phyloP scores from a whole-genome alignment of 1,284 basidiomycete species.

The Mycena sp. region DNA sequence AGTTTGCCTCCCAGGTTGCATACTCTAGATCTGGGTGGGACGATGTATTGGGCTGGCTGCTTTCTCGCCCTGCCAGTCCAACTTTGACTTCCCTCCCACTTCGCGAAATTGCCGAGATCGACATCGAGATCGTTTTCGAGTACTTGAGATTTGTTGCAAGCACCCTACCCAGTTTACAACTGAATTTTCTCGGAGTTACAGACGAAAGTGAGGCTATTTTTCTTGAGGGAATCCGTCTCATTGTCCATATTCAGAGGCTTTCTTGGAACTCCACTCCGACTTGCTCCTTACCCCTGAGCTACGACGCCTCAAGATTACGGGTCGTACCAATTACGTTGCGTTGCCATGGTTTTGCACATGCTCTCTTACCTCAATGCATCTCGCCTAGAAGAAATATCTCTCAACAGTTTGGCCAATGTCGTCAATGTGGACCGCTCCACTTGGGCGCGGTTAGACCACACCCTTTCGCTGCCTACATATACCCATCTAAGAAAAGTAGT shows the following conservation, averaged over 20 bases:
- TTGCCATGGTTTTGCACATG: constrained; percentile 3
- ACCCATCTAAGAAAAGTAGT: constrained; percentile 5
- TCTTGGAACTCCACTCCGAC: constrained; percentile 2
- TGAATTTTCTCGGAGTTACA: constrained; percentile 14
- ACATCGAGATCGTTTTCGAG: constrained; percentile 11
- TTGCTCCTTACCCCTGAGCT: not conserved
- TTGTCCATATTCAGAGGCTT: not conserved
- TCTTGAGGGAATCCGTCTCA: not conserved
- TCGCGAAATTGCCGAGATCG: constrained; percentile 10
- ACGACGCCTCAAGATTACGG: constrained; percentile 2
- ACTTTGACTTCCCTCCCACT: constrained; percentile 16
- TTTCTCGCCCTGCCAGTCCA: constrained; percentile 13
- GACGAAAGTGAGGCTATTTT: constrained; percentile 13
- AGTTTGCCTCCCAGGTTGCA: constrained; percentile 19
- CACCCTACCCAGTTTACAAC: constrained; percentile 9
- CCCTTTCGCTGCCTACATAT: not conserved
- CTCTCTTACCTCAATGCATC: not conserved
- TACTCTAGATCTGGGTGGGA: constrained; percentile 19
- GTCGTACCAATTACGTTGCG: constrained; percentile 3
- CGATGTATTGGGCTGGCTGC: constrained; percentile 22
- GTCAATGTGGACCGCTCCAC: not conserved
- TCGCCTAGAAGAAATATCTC: constrained; percentile 11
- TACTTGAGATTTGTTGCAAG: constrained; percentile 15
- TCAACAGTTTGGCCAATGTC: not conserved
- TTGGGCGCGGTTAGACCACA: constrained; percentile 8